Base-by-base conservation (phyloP, 805 yeast species). In the Metschnikowia koreensis region DNA sequence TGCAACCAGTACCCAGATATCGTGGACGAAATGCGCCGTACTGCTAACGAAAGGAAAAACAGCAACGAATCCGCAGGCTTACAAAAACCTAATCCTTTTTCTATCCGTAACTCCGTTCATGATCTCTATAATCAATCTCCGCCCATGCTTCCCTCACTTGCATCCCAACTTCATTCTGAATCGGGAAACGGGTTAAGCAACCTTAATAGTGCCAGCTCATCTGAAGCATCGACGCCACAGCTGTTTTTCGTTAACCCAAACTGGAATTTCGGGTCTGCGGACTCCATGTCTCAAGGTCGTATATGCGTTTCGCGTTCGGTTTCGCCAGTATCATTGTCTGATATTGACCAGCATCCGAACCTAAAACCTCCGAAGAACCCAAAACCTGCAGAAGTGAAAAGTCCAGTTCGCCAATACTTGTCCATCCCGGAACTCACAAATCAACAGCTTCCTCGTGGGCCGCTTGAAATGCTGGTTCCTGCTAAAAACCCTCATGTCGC, bases 1-100 rank as follows among this genome's bases (percentile, higher is more conserved):
- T 81, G 87, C 60, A 65, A 69, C 6, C 71, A 81, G 54, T 85
- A 81, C 61, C 89, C 91, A 0, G 66, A 71, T 28, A 74, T 87
- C 12, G 74, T 77, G 43, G 81, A 80, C 42, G 85, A 83, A 44
- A 83, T 87, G 77, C 74, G 75, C 56, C 71, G 67, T 39, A 83
- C 89, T 0, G 89, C 92, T 7, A 71, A 73, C 33, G 79, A 75
- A 58, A 74, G 91, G 54, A 67, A 66, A 38, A 46, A 43, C 39
- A 51, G 47, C 11, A 59, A 59, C 34, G 51, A 49, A 33, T 50
- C 56, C 3, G 45, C 46, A 13, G 36, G 33, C 15, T 11, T 15
- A 6, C 41, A 39, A 11, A 16, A 38, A 7, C n/a, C 13, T 9
- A 37, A 29, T 17, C 46, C 41, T 6, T 41, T 50, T 13, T 13